Evolutionary conservation across 163 green algal genomes (phyloP).

Genomic region (Chlamydomonas reinhardtii): DNA sequence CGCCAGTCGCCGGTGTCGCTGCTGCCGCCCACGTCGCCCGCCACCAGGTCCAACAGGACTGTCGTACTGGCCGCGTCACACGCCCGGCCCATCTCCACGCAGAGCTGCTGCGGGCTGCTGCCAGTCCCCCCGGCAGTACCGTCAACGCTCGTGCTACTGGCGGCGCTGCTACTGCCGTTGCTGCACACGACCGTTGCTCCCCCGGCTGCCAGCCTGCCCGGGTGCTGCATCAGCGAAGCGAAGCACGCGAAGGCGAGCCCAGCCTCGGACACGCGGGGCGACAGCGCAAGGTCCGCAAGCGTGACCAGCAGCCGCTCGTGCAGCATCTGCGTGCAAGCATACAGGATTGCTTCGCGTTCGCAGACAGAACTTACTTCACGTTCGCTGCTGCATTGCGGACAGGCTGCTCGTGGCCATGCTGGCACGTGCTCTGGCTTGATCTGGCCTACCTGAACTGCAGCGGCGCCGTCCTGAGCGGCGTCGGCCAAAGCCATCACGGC

Average conservation of each 20-base stretch:
- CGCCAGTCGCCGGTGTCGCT: neutral
- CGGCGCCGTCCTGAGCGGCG: neutral
- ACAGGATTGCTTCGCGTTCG: too few relatives aligned
- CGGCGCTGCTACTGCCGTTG: neutral
- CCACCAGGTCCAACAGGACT: conserved; percentile 26
- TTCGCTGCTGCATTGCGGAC: too few relatives aligned
- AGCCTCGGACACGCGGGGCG: neutral
- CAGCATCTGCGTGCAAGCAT: neutral
- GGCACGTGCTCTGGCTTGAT: neutral
- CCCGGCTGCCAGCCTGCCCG: neutral
- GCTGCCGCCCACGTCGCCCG: neutral
- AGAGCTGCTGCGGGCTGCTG: conserved; percentile 22
- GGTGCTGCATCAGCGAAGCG: conserved; percentile 31
- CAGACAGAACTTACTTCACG: too few relatives aligned
- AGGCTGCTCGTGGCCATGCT: too few relatives aligned
- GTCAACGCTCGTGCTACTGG: neutral
- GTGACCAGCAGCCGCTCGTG: conserved; percentile 15
- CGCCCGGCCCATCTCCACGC: conserved; percentile 33
- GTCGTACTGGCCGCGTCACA: conserved; percentile 5
- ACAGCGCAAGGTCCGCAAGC: neutral
- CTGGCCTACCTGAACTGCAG: conserved; percentile 20
- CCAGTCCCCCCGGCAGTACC: too few relatives aligned
- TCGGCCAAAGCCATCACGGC: conserved; percentile 23
- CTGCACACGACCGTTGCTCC: too few relatives aligned
- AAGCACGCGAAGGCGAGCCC: neutral